These are phyloP conservation scores for Irpex sp. DNA, from an alignment of 1,284 basidiomycete species.

Conservation along the genomic window DNA sequence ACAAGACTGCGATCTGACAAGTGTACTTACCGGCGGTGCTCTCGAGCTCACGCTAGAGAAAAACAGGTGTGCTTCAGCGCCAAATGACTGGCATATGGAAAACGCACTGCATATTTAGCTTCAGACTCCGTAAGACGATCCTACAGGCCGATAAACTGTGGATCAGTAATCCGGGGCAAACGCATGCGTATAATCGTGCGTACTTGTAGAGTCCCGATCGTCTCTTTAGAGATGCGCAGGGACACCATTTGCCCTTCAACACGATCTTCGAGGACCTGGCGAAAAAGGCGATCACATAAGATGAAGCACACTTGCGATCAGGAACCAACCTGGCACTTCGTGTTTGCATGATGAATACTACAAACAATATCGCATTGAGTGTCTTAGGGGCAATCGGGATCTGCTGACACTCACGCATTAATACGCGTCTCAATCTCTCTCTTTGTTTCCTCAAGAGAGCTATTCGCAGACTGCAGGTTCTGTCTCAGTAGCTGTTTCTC, in stretches of 20 bases:
- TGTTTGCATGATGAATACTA: conserved; percentile 24
- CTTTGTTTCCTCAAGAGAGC: conserved; percentile 17
- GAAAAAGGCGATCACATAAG: conserved; percentile 17
- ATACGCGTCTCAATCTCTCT: conserved; percentile 22
- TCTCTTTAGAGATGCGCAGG: conserved; percentile 48
- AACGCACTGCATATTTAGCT: conserved; percentile 25
- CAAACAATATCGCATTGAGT: background rate
- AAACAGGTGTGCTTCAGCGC: background rate
- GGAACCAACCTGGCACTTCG: conserved; percentile 24
- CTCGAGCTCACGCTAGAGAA: conserved; percentile 22
- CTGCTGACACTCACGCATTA: conserved; percentile 21
- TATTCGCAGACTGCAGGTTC: conserved; percentile 9
- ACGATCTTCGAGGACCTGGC: conserved; percentile 53
- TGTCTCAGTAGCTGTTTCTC: conserved; percentile 15
- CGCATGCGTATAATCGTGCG: background rate
- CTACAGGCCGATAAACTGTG: conserved; percentile 14
- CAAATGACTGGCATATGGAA: background rate
- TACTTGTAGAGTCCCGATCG: conserved; percentile 53
- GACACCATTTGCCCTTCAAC: conserved; percentile 54
- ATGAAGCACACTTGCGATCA: background rate
- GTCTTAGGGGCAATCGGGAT: background rate
- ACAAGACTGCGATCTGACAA: conserved; percentile 22
- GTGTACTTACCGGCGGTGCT: conserved; percentile 17
- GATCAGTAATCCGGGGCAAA: background rate
- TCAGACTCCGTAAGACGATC: conserved; percentile 31